Evolutionary conservation across 768 basidiomycete genomes (phyloP), one percentile per base, ranked within the genome.

Genomic region (Pisolithus marmoratus): DNA sequence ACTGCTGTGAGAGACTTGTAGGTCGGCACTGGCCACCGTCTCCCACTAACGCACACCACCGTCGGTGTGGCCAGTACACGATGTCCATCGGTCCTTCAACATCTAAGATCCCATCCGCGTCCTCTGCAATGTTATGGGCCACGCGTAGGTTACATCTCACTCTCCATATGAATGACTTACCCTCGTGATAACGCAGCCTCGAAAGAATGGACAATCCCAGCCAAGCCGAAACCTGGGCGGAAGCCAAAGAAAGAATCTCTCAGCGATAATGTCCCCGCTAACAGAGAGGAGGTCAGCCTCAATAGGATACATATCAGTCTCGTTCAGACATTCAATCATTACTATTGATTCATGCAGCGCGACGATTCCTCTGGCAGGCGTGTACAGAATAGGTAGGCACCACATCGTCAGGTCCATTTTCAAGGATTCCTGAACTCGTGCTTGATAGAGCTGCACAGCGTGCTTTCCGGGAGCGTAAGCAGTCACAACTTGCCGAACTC

Each of bases 131-230:
- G 3, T 72, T 90, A 49, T 90, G 87, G 87, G 87, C 87, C 48
- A 86, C 84, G 61, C 82, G 87, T 87, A 73, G 49, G 69, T 20
- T 46, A 44, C 15, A 36, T 40, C 17, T 29, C 27, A 6, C 9
- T 24, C 40, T 24, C 50, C 26, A 6, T 3, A 26, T 27, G 19
- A 43, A 7, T 19, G 34, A 46, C 37, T 58, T 15, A 52, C 49
- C 24, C 36, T 29, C 36, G 14, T 24, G 20, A 27, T 26, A 15
- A 22, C 27, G 26, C 64, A 89, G 90, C 90, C 26, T 90, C 88
- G n/a, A 90, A 84, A 67, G 87, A 91, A 67, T 93, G 90, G 90
- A 78, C 89, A 55, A 87, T 93, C 58, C 84, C 85, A 22, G 85
- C 90, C 8, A 90, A 87, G 61, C 86, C 89, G 8, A 92, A 89